These are phyloP conservation scores for Litchi chinensis DNA, from an alignment of 345 rosid species.

Conservation along the genomic window DNA sequence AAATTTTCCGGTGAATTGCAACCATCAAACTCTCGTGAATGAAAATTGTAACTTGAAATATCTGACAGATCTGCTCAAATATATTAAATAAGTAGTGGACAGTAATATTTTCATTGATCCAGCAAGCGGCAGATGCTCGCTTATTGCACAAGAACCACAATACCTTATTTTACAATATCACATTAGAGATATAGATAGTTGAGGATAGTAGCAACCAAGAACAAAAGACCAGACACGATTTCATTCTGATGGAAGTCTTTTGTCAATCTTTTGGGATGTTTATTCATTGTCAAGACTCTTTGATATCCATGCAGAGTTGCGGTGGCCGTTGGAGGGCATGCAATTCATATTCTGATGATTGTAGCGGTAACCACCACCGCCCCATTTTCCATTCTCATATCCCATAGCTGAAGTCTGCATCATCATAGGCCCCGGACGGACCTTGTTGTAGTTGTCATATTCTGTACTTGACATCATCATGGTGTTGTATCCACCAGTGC, in stretches of 20 bases:
- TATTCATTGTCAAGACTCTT: not conserved
- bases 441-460: not conserved
- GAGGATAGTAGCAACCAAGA: not conserved
- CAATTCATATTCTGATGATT: not conserved
- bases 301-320: not conserved
- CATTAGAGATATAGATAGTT: not conserved
- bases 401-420: not conserved
- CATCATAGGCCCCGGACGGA: not conserved
- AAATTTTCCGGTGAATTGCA: not conserved
- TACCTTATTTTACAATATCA: not conserved
- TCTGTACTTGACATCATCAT: slow-evolving; percentile 1
- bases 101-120: not conserved
- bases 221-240: not conserved
- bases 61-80: not conserved
- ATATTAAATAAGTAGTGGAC: not conserved
- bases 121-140: not conserved
- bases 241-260: not conserved
- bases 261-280: not conserved
- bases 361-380: not conserved
- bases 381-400: slow-evolving; percentile 7
- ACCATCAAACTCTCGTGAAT: not conserved
- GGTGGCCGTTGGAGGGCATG: not conserved
- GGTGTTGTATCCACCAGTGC: not conserved
- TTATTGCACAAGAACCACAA: not conserved
- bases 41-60: too few species aligned